Evolutionary conservation across 2,329 filamentous ascomycete genomes (phyloP).

Genomic region (Monosporascus sp.): DNA sequence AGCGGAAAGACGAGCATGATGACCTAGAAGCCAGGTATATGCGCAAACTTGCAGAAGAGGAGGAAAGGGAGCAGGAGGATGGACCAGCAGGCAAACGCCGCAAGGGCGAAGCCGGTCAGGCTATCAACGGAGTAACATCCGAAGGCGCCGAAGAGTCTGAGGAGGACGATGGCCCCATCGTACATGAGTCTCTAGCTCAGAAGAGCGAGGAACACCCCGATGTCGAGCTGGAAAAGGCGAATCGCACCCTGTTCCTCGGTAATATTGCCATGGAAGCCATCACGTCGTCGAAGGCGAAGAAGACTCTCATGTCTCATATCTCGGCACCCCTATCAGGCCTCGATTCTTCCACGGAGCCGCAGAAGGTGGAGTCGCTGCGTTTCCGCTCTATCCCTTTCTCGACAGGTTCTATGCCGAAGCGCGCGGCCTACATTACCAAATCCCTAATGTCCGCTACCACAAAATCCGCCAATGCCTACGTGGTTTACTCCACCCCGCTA

Average conservation of each 20-base stretch:
- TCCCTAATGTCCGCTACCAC: slow-evolving; percentile 88
- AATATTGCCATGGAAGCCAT: slow-evolving; percentile 85
- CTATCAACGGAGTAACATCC: slow-evolving; percentile 6
- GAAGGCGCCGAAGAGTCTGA: slow-evolving; percentile 26
- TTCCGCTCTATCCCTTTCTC: slow-evolving; percentile 92
- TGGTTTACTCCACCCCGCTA: slow-evolving; percentile 71
- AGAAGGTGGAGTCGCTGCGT: slow-evolving; percentile 83
- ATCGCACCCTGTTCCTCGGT: slow-evolving; percentile 84
- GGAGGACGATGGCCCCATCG: slow-evolving; percentile 35
- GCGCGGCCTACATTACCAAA: slow-evolving; percentile 89
- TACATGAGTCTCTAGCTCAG: slow-evolving; percentile 55
- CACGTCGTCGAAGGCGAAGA: slow-evolving; percentile 75
- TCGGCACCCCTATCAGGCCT: slow-evolving; percentile 62
- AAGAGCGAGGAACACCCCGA: slow-evolving; percentile 40
- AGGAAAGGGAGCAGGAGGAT: slow-evolving; percentile 42
- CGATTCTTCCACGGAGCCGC: slow-evolving; percentile 43
- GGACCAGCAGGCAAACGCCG: slow-evolving; percentile 47
- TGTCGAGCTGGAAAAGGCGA: slow-evolving; percentile 74
- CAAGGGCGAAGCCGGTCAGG: slow-evolving; percentile 36
- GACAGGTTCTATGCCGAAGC: slow-evolving; percentile 73
- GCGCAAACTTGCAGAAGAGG: slow-evolving; percentile 56
- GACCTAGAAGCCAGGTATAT: slow-evolving; percentile 68
- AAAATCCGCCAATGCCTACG: slow-evolving; percentile 90
- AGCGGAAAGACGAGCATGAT: slow-evolving; percentile 62
- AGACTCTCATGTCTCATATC: slow-evolving; percentile 70